A percentile compares a stretch with the other conserved stretches of the same genome.
Conservation (phyloP, 2,329 filamentous ascomycete species). For the Periconia macrospinosa region DNA sequence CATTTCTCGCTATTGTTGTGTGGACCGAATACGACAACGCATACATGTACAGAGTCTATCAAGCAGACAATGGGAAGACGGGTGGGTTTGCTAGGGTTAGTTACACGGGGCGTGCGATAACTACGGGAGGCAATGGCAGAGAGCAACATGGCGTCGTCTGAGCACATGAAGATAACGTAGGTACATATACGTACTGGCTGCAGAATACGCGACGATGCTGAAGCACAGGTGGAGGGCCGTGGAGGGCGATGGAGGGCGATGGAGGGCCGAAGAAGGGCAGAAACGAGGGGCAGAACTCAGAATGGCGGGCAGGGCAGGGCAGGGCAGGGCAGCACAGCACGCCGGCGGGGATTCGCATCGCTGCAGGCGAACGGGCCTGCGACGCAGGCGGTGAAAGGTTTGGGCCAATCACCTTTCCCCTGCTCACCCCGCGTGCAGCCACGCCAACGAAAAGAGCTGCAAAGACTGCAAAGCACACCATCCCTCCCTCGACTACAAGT, state of each 20-base stretch:
- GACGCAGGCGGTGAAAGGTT: slow-evolving; percentile 6
- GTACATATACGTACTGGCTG: not conserved
- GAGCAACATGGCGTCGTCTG: too few species aligned
- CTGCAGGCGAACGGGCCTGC: not conserved
- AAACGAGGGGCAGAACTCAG: too few species aligned
- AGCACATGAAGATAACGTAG: not conserved
- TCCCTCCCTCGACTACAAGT: slow-evolving; percentile 16
- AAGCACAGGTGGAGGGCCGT: not conserved
- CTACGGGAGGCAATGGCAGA: not conserved
- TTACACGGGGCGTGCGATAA: too few species aligned
- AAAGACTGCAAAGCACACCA: slow-evolving; percentile 35
- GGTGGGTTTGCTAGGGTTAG: too few species aligned
- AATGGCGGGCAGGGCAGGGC: too few species aligned
- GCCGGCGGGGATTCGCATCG: too few species aligned
- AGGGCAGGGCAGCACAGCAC: too few species aligned
- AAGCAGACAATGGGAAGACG: too few species aligned
- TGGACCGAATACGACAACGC: not conserved
- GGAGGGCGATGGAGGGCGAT: too few species aligned
- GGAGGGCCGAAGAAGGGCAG: too few species aligned
- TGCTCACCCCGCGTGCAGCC: slow-evolving; percentile 22
- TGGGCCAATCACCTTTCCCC: slow-evolving; percentile 8
- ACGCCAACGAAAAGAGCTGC: slow-evolving; percentile 23
- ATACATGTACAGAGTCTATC: too few species aligned
- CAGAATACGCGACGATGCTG: not conserved
- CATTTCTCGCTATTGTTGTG: not conserved